These are phyloP conservation scores for Xylaria sp. DNA, from an alignment of 2,329 filamentous ascomycete species.

Conservation along the genomic window DNA sequence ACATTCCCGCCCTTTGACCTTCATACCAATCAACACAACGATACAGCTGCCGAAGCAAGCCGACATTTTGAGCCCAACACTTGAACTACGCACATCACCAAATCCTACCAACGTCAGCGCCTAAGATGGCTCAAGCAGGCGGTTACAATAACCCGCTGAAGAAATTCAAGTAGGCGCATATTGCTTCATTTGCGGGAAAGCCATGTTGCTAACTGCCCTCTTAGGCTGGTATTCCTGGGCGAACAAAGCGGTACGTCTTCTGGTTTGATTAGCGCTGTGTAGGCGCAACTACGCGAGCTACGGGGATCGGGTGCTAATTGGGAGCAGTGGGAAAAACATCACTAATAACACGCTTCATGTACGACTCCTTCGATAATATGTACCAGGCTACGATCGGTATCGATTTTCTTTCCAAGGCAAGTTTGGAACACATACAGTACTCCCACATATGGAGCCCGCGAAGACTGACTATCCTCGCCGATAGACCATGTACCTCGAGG, in stretches of 20 bases:
- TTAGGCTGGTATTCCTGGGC: conserved; percentile 93
- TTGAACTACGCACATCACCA: conserved; percentile 6
- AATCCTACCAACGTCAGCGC: conserved; percentile 33
- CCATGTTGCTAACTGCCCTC: conserved; percentile 31
- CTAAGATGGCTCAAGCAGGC: conserved; percentile 81
- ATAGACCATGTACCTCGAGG: conserved; percentile 99
- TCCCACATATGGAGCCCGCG: conserved; percentile 16
- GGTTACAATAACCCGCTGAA: conserved; percentile 99
- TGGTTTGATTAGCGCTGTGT: background rate
- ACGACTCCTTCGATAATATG: conserved; percentile 99
- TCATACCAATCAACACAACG: conserved; percentile 20
- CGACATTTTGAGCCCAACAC: conserved; percentile 1
- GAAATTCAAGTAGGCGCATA: conserved; percentile 96
- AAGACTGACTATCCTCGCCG: conserved; percentile 29
- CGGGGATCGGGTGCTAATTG: conserved; percentile 21
- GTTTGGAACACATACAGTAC: conserved; percentile 32
- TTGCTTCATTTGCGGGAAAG: conserved; percentile 38
- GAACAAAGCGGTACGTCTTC: conserved; percentile 90
- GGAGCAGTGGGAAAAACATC: conserved; percentile 94
- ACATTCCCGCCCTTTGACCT: conserved; percentile 18
- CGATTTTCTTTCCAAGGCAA: conserved; percentile 97
- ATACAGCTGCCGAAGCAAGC: conserved; percentile 18
- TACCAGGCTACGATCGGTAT: conserved; percentile 99
- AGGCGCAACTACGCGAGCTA: background rate
- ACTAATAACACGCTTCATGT: conserved; percentile 99